Evolutionary conservation across 495 filamentous ascomycete genomes (phyloP).

Genomic region (Trichocladium uniseriatum): DNA sequence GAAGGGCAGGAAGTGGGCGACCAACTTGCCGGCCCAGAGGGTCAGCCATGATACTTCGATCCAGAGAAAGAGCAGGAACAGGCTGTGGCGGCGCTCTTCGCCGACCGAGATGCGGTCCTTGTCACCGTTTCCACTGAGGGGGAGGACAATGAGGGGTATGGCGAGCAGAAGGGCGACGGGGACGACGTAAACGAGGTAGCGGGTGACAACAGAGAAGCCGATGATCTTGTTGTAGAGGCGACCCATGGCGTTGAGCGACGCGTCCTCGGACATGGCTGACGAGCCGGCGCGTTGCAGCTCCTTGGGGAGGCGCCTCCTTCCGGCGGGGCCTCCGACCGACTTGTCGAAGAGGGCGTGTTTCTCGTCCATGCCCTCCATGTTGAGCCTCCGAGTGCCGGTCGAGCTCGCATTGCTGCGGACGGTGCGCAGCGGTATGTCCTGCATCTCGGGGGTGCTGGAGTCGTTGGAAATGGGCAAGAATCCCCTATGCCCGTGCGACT

Average conservation of each 20-base stretch:
- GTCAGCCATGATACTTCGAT: constrained; percentile 83
- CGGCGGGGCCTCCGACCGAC: constrained; percentile 28
- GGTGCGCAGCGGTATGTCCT: constrained; percentile 44
- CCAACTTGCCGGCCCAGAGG: constrained; percentile 79
- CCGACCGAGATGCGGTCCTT: constrained; percentile 32
- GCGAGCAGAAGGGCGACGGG: constrained; percentile 69
- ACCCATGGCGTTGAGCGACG: constrained; percentile 72
- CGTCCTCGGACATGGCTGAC: constrained; percentile 45
- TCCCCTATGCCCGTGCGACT: constrained; percentile 21
- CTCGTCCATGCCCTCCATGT: constrained; percentile 24
- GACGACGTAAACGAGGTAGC: constrained; percentile 82
- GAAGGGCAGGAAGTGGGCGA: constrained; percentile 66
- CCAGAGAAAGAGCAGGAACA: constrained; percentile 82
- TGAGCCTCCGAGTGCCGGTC: constrained; percentile 39
- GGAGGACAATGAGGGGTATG: constrained; percentile 65
- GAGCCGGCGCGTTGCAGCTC: constrained; percentile 43
- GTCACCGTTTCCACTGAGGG: constrained; percentile 35
- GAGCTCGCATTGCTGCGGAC: constrained; percentile 42
- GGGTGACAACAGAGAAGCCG: constrained; percentile 74
- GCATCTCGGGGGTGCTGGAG: constrained; percentile 24
- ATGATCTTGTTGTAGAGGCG: constrained; percentile 75
- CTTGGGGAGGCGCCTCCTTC: constrained; percentile 46
- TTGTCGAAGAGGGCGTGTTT: constrained; percentile 43
- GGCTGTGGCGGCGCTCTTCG: constrained; percentile 37
- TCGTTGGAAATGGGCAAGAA: constrained; percentile 24